Conservation (phyloP, 169 alveolate species). For the Plasmodium adleri region DNA sequence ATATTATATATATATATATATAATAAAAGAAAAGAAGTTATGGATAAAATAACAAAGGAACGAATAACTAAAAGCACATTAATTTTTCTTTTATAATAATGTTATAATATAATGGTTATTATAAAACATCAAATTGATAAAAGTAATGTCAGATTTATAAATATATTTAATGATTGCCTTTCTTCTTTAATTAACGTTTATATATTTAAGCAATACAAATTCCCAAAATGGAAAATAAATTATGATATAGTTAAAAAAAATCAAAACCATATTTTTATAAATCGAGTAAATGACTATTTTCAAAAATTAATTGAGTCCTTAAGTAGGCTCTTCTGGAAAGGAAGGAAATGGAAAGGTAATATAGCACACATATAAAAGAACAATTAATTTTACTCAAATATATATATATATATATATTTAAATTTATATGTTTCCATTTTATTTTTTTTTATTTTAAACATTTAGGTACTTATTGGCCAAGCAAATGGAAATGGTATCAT, state of each 20-base stretch:
- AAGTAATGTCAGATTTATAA: slow-evolving; percentile 34
- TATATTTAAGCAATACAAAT: slow-evolving; percentile 11
- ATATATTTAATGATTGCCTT: slow-evolving; percentile 18
- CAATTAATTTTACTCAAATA: too few relatives aligned
- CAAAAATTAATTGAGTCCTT: slow-evolving; percentile 47
- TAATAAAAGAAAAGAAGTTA: too few relatives aligned
- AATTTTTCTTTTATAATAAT: too few relatives aligned
- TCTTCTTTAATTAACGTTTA: slow-evolving; percentile 31
- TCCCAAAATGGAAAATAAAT: slow-evolving; percentile 34
- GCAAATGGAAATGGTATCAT: slow-evolving; percentile 92
- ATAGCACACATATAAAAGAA: neutral
- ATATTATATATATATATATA: too few relatives aligned
- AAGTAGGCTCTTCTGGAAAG: slow-evolving; percentile 61
- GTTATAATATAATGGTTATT: slow-evolving; percentile 44
- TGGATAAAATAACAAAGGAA: too few relatives aligned
- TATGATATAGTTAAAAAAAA: slow-evolving; percentile 26
- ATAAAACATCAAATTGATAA: slow-evolving; percentile 35
- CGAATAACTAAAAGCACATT: too few relatives aligned
- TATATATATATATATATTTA: too few relatives aligned
- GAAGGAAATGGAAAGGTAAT: slow-evolving; percentile 76
- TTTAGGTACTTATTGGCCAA: slow-evolving; percentile 83
- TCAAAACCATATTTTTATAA: slow-evolving; percentile 10
- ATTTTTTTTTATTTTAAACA: neutral
- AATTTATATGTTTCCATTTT: too few relatives aligned
- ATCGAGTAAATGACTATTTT: slow-evolving; percentile 50